phyloP scores from a whole-genome alignment of 352 stramenopile species.

The Pythium plurisporium region DNA sequence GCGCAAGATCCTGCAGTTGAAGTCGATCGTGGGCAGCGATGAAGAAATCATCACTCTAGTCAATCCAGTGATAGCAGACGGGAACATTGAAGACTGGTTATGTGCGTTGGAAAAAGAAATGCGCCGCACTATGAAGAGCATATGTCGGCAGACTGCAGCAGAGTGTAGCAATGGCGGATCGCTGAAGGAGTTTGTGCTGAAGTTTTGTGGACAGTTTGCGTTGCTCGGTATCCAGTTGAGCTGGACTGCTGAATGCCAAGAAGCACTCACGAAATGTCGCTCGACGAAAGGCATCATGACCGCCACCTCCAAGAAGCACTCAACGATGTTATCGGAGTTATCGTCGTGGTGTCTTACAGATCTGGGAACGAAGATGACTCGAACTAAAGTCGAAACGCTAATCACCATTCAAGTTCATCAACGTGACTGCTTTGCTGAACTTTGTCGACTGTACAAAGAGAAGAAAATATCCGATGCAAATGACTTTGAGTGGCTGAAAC shows the following conservation, averaged over 20 bases:
- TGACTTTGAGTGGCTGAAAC: conserved; percentile 99
- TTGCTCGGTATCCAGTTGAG: conserved; percentile 96
- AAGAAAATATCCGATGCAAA: conserved; percentile 97
- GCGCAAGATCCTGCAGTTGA: conserved; percentile 95
- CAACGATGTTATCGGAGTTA: conserved; percentile 91
- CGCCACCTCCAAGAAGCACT: conserved; percentile 93
- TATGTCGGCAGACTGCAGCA: conserved; percentile 90
- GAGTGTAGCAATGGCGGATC: conserved; percentile 90
- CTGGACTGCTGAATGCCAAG: conserved; percentile 96
- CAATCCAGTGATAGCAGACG: conserved; percentile 93
- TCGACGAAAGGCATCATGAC: conserved; percentile 98
- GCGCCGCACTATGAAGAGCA: conserved; percentile 97
- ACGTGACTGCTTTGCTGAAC: conserved; percentile 94
- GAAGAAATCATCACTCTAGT: conserved; percentile 93
- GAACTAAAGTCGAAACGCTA: conserved; percentile 97
- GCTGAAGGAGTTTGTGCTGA: conserved; percentile 92
- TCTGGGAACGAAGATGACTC: conserved; percentile 94
- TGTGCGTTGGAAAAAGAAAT: conserved; percentile 93
- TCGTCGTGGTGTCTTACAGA: conserved; percentile 96
- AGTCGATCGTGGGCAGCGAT: conserved; percentile 92
- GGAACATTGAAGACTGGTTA: conserved; percentile 99
- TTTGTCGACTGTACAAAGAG: conserved; percentile 91
- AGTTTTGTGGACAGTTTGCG: conserved; percentile 93
- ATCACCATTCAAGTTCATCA: conserved; percentile 99
- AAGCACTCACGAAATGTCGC: conserved; percentile 90